Base-by-base conservation (phyloP, 2,329 filamentous ascomycete genomes). In the Exserohilum turcica region DNA sequence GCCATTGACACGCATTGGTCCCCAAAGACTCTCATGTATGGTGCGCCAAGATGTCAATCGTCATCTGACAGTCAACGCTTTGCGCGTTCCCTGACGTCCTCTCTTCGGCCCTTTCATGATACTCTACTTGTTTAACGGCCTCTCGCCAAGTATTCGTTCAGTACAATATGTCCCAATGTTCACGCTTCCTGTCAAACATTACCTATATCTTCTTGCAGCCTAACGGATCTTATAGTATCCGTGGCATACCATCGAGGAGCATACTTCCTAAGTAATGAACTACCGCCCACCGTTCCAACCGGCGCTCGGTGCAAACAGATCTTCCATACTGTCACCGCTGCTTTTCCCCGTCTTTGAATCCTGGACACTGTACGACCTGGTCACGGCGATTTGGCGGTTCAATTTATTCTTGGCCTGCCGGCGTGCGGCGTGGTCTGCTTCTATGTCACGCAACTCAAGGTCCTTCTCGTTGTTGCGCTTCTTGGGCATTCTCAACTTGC, bases 301-400 rank as follows among this genome's bases (percentile, higher is more conserved):
- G 13, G 38, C 16, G 15, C 27, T 43, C 6, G 43, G 46, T n/a
- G 33, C 28, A 31, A 59, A 57, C n/a, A 60, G 31, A n/a, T 60
- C 45, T 13, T 60, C 57, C 51, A 52, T 54, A 29, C 57, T 60
- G 28, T 57, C 54, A 16, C 50, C 44, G 10, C 45, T 36, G 8
- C 29, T 39, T 24, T 48, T 48, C 2, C 43, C 43, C 1, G 31
- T 52, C 29, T 42, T 54, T 24, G 53, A 40, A 19, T 37, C 54
- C 13, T 38, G 48, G 21, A 54, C 44, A 29, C 38, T 52, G 43
- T 60, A 60, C 6, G 54, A 52, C 13, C 42, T 48, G 12, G 57
- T 59, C 8, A 59, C 57, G 3, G 47, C 57, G 12, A 57, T 59
- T 7, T 48, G 50, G 12, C 44, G 33, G 15, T 46, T 33, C 24